Percentiles rank a stretch among this genome's conserved stretches.
Evolutionary conservation across 495 filamentous ascomycete genomes (phyloP).

Genomic region (Talaromyces nanjingensis): DNA sequence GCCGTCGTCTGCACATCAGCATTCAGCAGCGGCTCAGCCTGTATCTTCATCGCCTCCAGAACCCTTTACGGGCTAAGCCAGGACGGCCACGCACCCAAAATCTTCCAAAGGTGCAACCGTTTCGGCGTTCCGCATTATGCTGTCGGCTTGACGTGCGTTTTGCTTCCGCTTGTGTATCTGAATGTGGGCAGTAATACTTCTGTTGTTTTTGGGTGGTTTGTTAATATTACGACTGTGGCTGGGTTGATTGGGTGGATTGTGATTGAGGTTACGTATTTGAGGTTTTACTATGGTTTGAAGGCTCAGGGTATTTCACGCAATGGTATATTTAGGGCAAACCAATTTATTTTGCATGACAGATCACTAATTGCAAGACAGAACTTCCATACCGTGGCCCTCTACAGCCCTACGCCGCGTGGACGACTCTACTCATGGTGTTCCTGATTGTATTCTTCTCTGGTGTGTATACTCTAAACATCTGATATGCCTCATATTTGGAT

Average conservation of each 20-base stretch:
- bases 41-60: slow-evolving; percentile 71
- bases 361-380: neutral
- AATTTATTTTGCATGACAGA: too few species aligned
- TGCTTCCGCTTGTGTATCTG: slow-evolving; percentile 70
- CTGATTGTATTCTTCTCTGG: slow-evolving; percentile 63
- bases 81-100: slow-evolving; percentile 54
- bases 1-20: slow-evolving; percentile 62
- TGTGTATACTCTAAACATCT: slow-evolving; percentile 49
- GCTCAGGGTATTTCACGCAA: slow-evolving; percentile 48
- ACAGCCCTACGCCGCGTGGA: slow-evolving; percentile 52
- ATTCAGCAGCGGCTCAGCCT: slow-evolving; percentile 66
- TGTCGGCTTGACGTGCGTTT: slow-evolving; percentile 51
- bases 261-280: slow-evolving; percentile 51
- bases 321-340: slow-evolving; percentile 12
- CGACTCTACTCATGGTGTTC: slow-evolving; percentile 56
- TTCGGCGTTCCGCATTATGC: slow-evolving; percentile 72
- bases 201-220: slow-evolving; percentile 52
- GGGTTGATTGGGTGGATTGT: slow-evolving; percentile 64
- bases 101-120: slow-evolving; percentile 59
- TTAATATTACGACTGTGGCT: slow-evolving; percentile 58
- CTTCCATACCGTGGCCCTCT: slow-evolving; percentile 27
- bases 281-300: slow-evolving; percentile 52
- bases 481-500: too few species aligned
- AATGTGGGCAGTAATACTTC: slow-evolving; percentile 63
- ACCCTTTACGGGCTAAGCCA: slow-evolving; percentile 65